phyloP scores from a whole-genome alignment of 768 basidiomycete genomes.

The Amanita muscaria region DNA sequence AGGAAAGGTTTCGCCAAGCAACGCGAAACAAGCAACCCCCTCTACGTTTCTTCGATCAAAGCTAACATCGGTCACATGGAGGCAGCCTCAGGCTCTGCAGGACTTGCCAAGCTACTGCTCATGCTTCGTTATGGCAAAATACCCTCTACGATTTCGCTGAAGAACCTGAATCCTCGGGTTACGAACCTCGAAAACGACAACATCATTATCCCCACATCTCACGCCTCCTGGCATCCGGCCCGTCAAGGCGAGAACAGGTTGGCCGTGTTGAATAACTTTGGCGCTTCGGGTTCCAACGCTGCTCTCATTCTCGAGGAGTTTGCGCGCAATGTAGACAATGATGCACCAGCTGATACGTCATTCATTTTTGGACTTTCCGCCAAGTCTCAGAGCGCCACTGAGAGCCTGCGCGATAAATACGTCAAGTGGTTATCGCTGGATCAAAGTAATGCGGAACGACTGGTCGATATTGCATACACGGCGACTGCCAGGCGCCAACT shows the following conservation, averaged over 20 bases:
- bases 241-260: conserved; percentile 29
- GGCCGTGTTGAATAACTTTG: conserved; percentile 67
- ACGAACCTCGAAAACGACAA: conserved; percentile 36
- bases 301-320: conserved; percentile 53
- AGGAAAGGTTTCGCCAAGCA: conserved; percentile 40
- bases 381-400: conserved; percentile 39
- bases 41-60: conserved; percentile 63
- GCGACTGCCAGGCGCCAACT: conserved; percentile 56
- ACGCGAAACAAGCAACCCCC: conserved; percentile 36
- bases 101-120: conserved; percentile 61
- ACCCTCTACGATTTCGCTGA: conserved; percentile 51
- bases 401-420: conserved; percentile 37
- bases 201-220: conserved; percentile 35
- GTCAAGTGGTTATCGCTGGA: conserved; percentile 36
- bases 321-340: neutral
- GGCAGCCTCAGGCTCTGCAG: conserved; percentile 65
- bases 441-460: conserved; percentile 13
- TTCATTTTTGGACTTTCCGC: conserved; percentile 57
- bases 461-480: conserved; percentile 57
- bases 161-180: conserved; percentile 50
- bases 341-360: conserved; percentile 10
- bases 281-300: conserved; percentile 65
- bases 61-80: conserved; percentile 71
- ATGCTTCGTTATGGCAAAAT: conserved; percentile 53
- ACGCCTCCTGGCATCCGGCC: conserved; percentile 34